Evolutionary conservation across 441 rosid species (phyloP), one percentile per base, ranked within the genome.

Genomic region (Gossypium trilobum): DNA sequence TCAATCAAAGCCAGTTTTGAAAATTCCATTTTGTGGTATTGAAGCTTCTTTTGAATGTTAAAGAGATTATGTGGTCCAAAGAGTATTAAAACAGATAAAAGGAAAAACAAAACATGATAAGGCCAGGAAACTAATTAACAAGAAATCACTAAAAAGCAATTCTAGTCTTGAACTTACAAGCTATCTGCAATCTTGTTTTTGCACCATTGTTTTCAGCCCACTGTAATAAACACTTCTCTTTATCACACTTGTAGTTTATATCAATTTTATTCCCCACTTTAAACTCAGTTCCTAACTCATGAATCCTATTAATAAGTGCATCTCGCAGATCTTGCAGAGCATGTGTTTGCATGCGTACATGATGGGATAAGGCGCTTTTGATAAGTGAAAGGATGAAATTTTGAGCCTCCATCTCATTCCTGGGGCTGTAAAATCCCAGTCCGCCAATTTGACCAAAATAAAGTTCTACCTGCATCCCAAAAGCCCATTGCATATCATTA

Each of bases 371-470:
- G 1, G 73, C 70, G 72, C 74, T 64, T 33, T 83, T 75, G 44
- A 86, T 74, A 58, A 57, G 85, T 17, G 79, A 73, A 71, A 89
- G 85, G 75, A 88, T 73, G 48, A 79, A 86, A 78, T 76, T 87
- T 42, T 89, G 89, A 82, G 92, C 85, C 77, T 88, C 87, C 84
- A 92, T 74, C 79, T 94, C 99, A 70, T 92, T 94, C 82, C 89
- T 89, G 71, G 75, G 44, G 46, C 91, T 88, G 74, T 80, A 87
- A 63, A 71, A 74, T 78, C 87, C 91, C 48, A 70, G n/a, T 27
- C 85, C 82, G 77, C 59, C 84, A 73, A 57, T 79, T 70, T 83
- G 87, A 10, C 86, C 82, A 81, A 94, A 94, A 74, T 91, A 94
- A 69, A 94, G 87, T 72, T 94, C 97, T 73, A 85, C 91, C 99